phyloP scores from a whole-genome alignment of 371 early-diverging fungal genomes.

The Funneliformis caledonium region DNA sequence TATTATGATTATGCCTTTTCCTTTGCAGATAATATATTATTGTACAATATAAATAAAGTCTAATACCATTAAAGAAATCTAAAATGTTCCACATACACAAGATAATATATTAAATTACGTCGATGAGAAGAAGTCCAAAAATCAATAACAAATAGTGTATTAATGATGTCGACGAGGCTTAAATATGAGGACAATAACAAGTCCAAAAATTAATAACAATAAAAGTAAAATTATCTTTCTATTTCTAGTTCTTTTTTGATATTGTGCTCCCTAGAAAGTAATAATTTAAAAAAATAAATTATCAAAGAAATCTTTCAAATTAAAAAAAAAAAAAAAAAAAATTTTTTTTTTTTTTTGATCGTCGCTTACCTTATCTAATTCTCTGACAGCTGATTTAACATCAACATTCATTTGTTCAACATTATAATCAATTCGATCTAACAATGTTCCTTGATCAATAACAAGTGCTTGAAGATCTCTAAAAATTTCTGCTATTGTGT shows the following conservation, averaged over 20 bases:
- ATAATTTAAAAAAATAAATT: not conserved
- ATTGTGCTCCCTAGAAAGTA: conserved; percentile 56
- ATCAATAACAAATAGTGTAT: not conserved
- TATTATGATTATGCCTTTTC: too few relatives aligned
- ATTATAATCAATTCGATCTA: conserved; percentile 98
- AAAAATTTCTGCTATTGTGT: conserved; percentile 90
- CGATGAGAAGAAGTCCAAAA: too few relatives aligned
- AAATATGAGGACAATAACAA: conserved; percentile 68
- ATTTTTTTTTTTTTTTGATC: too few relatives aligned
- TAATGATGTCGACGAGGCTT: conserved; percentile 51
- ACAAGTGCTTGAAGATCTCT: conserved; percentile 91
- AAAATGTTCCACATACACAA: too few relatives aligned
- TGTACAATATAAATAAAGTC: too few relatives aligned
- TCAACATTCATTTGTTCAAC: conserved; percentile 84
- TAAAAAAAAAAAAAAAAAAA: not conserved
- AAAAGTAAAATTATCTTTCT: conserved; percentile 68
- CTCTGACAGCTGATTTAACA: conserved; percentile 81
- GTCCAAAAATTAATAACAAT: conserved; percentile 60
- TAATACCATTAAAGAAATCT: too few relatives aligned
- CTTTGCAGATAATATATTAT: too few relatives aligned
- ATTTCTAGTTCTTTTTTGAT: conserved; percentile 69
- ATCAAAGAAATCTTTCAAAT: not conserved
- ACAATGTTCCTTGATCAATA: conserved; percentile 95
- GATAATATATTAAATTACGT: too few relatives aligned
- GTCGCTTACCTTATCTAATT: conserved; percentile 75